Evolutionary conservation across 345 rosid genomes (phyloP).

Genomic region (Citrus glauca): DNA sequence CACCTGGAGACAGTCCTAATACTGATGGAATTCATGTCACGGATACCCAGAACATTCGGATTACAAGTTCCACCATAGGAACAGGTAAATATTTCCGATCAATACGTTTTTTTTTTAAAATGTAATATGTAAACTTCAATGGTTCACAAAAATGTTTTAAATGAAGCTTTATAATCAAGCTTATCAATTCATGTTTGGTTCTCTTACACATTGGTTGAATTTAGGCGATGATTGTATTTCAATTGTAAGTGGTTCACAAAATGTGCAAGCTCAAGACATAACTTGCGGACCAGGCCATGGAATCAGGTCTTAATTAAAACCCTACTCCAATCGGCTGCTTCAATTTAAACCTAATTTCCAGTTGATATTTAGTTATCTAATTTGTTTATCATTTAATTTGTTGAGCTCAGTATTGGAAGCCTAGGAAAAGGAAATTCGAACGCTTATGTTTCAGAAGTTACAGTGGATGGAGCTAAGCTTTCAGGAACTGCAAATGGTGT

Average conservation of each 20-base stretch:
- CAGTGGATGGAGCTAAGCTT: slow-evolving; percentile 57
- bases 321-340: neutral
- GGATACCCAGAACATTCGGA: slow-evolving; percentile 50
- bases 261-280: slow-evolving; percentile 42
- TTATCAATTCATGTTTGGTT: no score
- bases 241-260: slow-evolving; percentile 48
- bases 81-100: slow-evolving; percentile 39
- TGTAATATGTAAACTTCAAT: neutral
- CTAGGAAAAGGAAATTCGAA: slow-evolving; percentile 50
- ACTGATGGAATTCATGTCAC: slow-evolving; percentile 90
- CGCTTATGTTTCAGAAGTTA: slow-evolving; percentile 68
- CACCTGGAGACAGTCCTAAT: slow-evolving; percentile 71
- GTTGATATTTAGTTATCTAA: neutral
- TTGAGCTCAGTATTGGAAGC: slow-evolving; percentile 65
- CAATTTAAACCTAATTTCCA: neutral
- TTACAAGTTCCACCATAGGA: slow-evolving; percentile 45
- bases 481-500: slow-evolving; percentile 74
- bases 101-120: no score
- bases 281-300: slow-evolving; percentile 80
- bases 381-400: neutral
- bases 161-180: no score
- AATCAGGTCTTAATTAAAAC: slow-evolving; percentile 38
- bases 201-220: neutral
- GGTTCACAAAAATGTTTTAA: no score
- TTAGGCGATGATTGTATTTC: slow-evolving; percentile 89